These are phyloP conservation scores for Aphanomyces cochlioides DNA, from an alignment of 352 stramenopile genomes.

Conservation along the genomic window DNA sequence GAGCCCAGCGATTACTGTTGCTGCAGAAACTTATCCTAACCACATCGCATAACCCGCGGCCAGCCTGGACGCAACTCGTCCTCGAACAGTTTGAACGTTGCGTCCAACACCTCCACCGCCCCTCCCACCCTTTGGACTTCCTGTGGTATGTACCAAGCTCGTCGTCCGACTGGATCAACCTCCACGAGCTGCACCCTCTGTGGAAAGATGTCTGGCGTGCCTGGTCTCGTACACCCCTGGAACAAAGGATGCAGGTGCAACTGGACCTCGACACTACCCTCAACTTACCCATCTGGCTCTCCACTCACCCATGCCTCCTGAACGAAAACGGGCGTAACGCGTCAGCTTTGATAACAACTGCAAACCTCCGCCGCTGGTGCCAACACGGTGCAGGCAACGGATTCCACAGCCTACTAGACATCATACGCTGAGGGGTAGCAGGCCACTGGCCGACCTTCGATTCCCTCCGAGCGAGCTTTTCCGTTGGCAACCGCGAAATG, in stretches of 20 bases:
- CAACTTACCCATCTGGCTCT: slow-evolving; percentile 22
- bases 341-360: background rate
- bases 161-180: background rate
- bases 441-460: background rate
- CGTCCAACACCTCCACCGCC: background rate
- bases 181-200: slow-evolving; percentile 6
- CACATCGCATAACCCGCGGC: background rate
- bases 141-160: background rate
- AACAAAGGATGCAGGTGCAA: background rate
- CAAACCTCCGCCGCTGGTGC: background rate
- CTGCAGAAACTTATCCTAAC: background rate
- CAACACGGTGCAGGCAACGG: slow-evolving; percentile 6
- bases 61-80: background rate
- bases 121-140: slow-evolving; percentile 23
- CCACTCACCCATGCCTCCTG: background rate
- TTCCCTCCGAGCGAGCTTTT: background rate
- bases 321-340: background rate
- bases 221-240: background rate
- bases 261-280: background rate
- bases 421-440: too few relatives aligned
- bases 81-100: slow-evolving; percentile 3
- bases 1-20: background rate
- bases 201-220: slow-evolving; percentile 8
- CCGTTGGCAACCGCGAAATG: background rate
- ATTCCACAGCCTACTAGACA: slow-evolving; percentile 1